These are phyloP conservation scores for Pestalotiopsis sp. DNA, from an alignment of 2,329 filamentous ascomycete species.

Conservation along the genomic window DNA sequence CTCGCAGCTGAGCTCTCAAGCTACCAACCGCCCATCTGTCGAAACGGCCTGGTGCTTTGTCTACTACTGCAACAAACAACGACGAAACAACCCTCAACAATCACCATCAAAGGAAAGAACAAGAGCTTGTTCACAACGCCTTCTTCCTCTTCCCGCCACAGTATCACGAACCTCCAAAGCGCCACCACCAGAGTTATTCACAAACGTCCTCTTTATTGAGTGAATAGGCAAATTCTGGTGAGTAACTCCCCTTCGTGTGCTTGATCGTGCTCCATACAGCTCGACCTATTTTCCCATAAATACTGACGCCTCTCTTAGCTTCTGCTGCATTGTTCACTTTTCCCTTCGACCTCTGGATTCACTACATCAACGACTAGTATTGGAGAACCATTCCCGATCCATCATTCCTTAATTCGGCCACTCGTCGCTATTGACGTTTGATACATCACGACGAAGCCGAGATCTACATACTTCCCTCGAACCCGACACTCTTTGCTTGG, in stretches of 20 bases:
- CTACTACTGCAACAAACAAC: slow-evolving; percentile 14
- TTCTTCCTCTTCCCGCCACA: background rate
- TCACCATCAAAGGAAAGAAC: background rate
- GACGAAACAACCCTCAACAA: background rate
- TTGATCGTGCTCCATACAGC: background rate
- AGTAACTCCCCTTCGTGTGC: background rate
- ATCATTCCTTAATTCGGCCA: background rate
- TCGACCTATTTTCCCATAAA: background rate
- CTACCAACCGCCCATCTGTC: background rate
- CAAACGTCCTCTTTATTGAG: background rate
- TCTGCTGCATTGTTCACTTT: background rate
- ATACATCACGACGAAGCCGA: background rate
- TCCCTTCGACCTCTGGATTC: background rate
- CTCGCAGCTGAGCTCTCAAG: slow-evolving; percentile 1
- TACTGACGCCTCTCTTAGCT: background rate
- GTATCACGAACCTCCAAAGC: background rate
- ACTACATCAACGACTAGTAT: slow-evolving; percentile 6
- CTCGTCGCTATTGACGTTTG: background rate
- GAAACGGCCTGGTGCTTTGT: slow-evolving; percentile 7
- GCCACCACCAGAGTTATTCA: background rate
- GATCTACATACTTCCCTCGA: background rate
- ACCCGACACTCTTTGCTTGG: background rate
- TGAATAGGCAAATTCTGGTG: background rate
- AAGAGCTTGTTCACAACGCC: slow-evolving; percentile 2
- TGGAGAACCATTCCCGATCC: background rate